These are phyloP conservation scores for Oehlia diaphana DNA, from an alignment of 192 early-diverging fungal species.

Conservation along the genomic window DNA sequence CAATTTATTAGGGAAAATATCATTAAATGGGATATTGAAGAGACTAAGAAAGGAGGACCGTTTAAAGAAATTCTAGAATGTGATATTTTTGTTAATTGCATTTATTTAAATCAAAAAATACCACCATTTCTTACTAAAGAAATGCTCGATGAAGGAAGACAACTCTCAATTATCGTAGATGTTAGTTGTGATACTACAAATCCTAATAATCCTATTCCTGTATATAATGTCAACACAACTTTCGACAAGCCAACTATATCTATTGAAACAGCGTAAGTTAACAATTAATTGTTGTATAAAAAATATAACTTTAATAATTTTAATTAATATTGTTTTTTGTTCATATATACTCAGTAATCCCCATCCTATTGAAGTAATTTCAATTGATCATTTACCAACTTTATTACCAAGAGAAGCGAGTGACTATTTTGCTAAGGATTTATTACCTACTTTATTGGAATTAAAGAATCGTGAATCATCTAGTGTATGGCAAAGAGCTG, in stretches of 20 bases:
- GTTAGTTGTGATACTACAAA: slow-evolving; percentile 97
- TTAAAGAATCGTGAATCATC: slow-evolving; percentile 65
- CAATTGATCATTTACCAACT: slow-evolving; percentile 96
- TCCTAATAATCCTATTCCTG: slow-evolving; percentile 96
- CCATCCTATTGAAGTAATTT: slow-evolving; percentile 82
- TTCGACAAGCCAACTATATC: slow-evolving; percentile 88
- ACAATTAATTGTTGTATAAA: background rate
- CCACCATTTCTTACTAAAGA: slow-evolving; percentile 92
- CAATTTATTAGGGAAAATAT: slow-evolving; percentile 59
- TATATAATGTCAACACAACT: slow-evolving; percentile 90
- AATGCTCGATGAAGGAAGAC: slow-evolving; percentile 68
- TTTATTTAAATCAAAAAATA: slow-evolving; percentile 90
- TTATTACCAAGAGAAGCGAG: slow-evolving; percentile 91
- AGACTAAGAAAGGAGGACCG: slow-evolving; percentile 91
- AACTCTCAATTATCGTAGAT: slow-evolving; percentile 85
- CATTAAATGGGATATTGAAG: slow-evolving; percentile 93
- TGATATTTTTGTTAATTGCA: slow-evolving; percentile 99
- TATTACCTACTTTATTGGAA: slow-evolving; percentile 81
- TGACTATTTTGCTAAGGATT: slow-evolving; percentile 82
- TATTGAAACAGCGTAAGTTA: slow-evolving; percentile 57
- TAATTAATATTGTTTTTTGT: background rate
- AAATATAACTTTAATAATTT: background rate
- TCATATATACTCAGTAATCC: slow-evolving; percentile 43
- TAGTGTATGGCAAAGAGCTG: slow-evolving; percentile 81
- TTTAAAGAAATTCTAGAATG: slow-evolving; percentile 84